Evolutionary conservation across 2,329 filamentous ascomycete genomes (phyloP).

Genomic region (Sclerotinia glacialis): DNA sequence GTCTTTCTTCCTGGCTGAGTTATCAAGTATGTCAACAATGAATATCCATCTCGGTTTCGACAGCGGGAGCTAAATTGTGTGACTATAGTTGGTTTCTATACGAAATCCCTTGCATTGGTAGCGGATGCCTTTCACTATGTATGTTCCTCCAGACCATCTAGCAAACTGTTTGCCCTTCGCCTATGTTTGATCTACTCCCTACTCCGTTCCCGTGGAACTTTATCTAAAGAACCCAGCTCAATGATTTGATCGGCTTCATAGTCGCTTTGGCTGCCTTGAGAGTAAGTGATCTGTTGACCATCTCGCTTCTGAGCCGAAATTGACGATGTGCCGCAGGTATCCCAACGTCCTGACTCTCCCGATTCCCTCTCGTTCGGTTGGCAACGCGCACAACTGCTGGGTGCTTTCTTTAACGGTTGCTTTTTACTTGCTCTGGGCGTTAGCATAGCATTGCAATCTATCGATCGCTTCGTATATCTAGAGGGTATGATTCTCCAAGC

Average conservation of each 20-base stretch:
- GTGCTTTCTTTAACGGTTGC: conserved; percentile 77
- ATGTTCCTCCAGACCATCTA: conserved; percentile 34
- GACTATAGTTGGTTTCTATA: conserved; percentile 61
- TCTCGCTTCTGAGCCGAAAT: background rate
- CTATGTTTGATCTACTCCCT: background rate
- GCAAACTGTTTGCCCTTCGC: conserved; percentile 8
- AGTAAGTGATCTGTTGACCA: conserved; percentile 42
- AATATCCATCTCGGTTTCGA: background rate
- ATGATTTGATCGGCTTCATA: conserved; percentile 67
- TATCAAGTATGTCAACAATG: conserved; percentile 41
- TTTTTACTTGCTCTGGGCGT: conserved; percentile 70
- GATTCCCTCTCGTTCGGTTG: conserved; percentile 68
- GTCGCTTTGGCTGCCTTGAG: conserved; percentile 64
- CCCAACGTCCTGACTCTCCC: conserved; percentile 55
- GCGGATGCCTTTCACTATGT: conserved; percentile 80
- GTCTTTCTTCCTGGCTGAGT: conserved; percentile 47
- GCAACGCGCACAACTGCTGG: conserved; percentile 69
- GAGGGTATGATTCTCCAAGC: conserved; percentile 44
- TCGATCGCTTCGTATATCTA: conserved; percentile 65
- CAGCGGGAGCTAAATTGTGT: conserved; percentile 2
- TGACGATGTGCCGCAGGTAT: conserved; percentile 47
- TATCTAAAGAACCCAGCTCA: conserved; percentile 50
- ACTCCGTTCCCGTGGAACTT: conserved; percentile 1
- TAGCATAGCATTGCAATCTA: conserved; percentile 69
- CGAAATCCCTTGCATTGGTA: conserved; percentile 66